Base-by-base conservation (phyloP, 495 filamentous ascomycete species). In the Lentithecium fluviatile region DNA sequence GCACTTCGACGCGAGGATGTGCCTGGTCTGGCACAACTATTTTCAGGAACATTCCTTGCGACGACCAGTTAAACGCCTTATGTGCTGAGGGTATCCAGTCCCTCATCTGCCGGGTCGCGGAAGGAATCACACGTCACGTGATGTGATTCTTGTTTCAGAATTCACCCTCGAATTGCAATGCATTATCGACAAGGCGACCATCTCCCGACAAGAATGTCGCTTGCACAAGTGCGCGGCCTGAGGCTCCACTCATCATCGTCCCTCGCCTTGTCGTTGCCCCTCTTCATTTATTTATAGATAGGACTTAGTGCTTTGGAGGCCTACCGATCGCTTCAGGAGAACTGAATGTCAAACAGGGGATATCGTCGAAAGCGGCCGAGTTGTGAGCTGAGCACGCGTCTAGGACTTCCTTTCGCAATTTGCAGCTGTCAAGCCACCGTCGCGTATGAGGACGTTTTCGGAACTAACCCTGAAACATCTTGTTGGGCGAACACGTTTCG, bases 161-260 rank as follows among this genome's bases (percentile, higher is more conserved):
- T 43, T 26, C 13, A 26, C 36, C 56, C 56, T 52, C 23, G 6
- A 51, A 59, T 59, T 59, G 56, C 46, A 51, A 59, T 59, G 56
- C 56, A 3, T 40, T 40, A 42, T 40, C 51, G 13, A 38, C 23
- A 54, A 21, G 37, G 13, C 48, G 29, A 6, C 29, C 10, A 51
- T 51, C 48, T 17, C 6, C 5, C 21, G 10, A 6, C 48, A 11
- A 51, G 10, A 12, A 24, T 23, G 24, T 48, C 12, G 45, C 15
- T 51, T 51, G 24, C 25, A 6, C 25, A 15, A 13, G 13, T 34
- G 29, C 26, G 2, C 23, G 26, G 29, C 23, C 7, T 13, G n/a
- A 5, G 19, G 19, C 13, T n/a, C 13, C 13, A 15, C 40, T 20
- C 13, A 15, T 6, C 40, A 43, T 20, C 6, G 40, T 15, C 40